Base-by-base conservation (phyloP, 2,329 filamentous ascomycete genomes). In the Phyllosticta capitalensis region DNA sequence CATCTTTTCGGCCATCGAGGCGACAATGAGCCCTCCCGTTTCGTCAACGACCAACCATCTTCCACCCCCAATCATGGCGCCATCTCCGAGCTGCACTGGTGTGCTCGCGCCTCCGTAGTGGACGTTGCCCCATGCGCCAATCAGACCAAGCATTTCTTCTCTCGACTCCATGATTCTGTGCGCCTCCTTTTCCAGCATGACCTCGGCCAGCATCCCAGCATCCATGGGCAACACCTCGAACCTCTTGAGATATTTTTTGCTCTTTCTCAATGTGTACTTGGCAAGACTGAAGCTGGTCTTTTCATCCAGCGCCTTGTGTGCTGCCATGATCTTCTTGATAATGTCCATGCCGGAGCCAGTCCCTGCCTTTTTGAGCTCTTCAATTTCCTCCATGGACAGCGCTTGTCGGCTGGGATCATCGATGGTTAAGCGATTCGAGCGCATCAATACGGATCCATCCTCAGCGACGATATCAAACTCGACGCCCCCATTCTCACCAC, bases 241-340 rank as follows among this genome's bases (percentile, higher is more conserved):
- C 12, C 91, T 81, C 67, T 88, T 86, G 64, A 97, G 82, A 71
- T 95, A 97, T 74, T 99, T 99, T 71, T 87, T 92, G 64, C 89
- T 88, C 77, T 99, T 99, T 52, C 95, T 81, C 19, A 97, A 78
- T 68, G 94, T 96, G 75, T 99, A 99, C 73, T 99, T 99, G 51
- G 92, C 92, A 61, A 96, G 78, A 2, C 91, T 95, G 69, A 95
- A 99, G 0, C 85, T 81, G 0, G 94, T 97, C 79, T 99, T 99
- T 76, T 97, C 88, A 65, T 95, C 91, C 51, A 99, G 81, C 1
- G 87, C 89, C 19, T 89, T 86, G 73, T 99, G 94, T 51, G 91
- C 94, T 28, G 91, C 81, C 73, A 99, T 83, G 24, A 99, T 84
- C 74, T 92, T 95, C n/a, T 89, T 87, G 64, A 99, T 94, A 54